A percentile compares a stretch with the other conserved stretches of the same genome.
These are phyloP conservation scores for Fusarium pseudoanthophilum DNA, from an alignment of 2,329 filamentous ascomycete species.

Conservation along the genomic window DNA sequence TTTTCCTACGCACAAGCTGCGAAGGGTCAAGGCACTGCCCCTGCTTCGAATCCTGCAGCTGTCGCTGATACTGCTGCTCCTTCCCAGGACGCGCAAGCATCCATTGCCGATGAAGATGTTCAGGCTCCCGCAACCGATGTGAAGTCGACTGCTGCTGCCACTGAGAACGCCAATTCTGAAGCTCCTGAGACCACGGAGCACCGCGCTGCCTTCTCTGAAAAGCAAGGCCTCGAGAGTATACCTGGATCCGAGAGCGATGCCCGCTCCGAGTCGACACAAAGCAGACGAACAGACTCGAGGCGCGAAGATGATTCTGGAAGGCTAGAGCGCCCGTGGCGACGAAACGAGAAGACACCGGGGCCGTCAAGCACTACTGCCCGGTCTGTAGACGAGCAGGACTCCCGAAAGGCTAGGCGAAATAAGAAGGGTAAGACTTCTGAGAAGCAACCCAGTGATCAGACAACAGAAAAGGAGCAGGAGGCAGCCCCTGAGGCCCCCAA, in stretches of 20 bases:
- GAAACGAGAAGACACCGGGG: constrained; percentile 62
- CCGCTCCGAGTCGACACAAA: constrained; percentile 50
- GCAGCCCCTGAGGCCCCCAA: constrained; percentile 60
- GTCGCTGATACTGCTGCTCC: constrained; percentile 40
- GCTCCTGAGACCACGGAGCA: constrained; percentile 39
- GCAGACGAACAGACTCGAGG: constrained; percentile 48
- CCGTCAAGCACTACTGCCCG: constrained; percentile 73
- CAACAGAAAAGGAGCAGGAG: constrained; percentile 66
- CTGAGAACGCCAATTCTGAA: constrained; percentile 45
- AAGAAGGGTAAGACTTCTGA: constrained; percentile 68
- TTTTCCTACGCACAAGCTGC: constrained; percentile 98
- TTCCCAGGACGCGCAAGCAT: constrained; percentile 44
- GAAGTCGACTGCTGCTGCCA: constrained; percentile 36
- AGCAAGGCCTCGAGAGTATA: constrained; percentile 50
- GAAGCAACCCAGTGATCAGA: constrained; percentile 60
- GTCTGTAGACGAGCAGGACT: constrained; percentile 69
- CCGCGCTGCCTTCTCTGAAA: constrained; percentile 43
- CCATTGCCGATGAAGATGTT: constrained; percentile 34
- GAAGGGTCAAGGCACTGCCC: constrained; percentile 72
- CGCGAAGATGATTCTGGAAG: constrained; percentile 54
- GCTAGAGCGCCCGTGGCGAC: constrained; percentile 55
- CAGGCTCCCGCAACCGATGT: constrained; percentile 42
- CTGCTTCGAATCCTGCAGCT: constrained; percentile 46
- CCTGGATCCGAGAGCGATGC: constrained; percentile 53
- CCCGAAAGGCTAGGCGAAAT: constrained; percentile 61